Evolutionary conservation across 441 rosid species (phyloP).

Genomic region (Adansonia grandidieri): DNA sequence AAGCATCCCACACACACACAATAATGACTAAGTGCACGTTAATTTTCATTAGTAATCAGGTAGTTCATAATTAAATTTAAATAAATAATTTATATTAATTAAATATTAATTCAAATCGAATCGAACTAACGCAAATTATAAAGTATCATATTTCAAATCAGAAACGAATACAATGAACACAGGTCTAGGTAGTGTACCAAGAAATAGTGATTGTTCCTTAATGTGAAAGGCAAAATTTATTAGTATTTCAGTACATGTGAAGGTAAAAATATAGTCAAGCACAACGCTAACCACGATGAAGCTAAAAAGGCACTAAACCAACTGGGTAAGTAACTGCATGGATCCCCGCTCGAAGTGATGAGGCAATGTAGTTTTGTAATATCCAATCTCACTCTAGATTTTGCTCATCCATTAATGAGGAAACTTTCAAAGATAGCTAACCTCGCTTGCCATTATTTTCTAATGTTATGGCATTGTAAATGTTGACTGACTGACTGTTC

Average conservation of each 20-base stretch:
- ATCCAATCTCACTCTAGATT: neutral
- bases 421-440: neutral
- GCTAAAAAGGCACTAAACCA: too few relatives aligned
- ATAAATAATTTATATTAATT: too few relatives aligned
- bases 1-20: conserved; percentile 13
- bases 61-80: too few relatives aligned
- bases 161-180: too few relatives aligned
- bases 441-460: neutral
- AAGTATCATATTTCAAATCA: too few relatives aligned
- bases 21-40: neutral
- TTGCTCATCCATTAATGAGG: neutral
- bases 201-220: neutral
- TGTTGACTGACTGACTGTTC: neutral
- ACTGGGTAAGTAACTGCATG: too few relatives aligned
- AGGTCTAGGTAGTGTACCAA: neutral
- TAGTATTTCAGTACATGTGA: neutral
- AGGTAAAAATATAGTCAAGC: neutral
- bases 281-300: too few relatives aligned
- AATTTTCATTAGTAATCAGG: neutral
- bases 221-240: neutral
- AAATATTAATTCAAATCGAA: too few relatives aligned
- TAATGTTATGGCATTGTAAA: neutral
- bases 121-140: too few relatives aligned
- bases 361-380: neutral
- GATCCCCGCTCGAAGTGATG: too few relatives aligned